Evolutionary conservation across 2,329 filamentous ascomycete genomes (phyloP), one percentile per base, ranked within the genome.

Genomic region (Cytospora schulzeri): DNA sequence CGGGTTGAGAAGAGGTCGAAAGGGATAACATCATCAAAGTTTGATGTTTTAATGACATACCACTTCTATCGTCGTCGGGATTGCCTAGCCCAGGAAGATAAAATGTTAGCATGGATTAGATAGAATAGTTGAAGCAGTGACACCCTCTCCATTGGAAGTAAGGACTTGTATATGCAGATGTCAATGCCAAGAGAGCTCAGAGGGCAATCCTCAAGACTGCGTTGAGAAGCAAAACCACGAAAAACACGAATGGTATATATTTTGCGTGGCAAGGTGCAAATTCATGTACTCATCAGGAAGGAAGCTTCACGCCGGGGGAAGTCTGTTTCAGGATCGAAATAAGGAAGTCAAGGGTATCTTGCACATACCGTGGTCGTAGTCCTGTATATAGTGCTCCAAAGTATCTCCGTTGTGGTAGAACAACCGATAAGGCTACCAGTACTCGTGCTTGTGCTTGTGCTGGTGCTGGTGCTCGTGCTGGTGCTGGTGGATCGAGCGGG

Each of bases 401-500:
- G 59, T 22, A 57, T 61, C 24, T 33, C 51, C 22, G 28, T 26
- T 4, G 64, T 61, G 15, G 45, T 26, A 5, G 19, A n/a, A 22
- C 59, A 62, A 11, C 59, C 59, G 24, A 62, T 54, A n/a, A 52
- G 51, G 38, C 50, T 59, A 14, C 38, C 28, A 22, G 48, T 55
- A n/a, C 48, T 26, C 45, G 35, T 29, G 50, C 24, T 31, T 3
- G 28, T 45, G 24, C n/a, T 35, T 5, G 29, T 11, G 17, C n/a
- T 33, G 15, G 22, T 11, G 11, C 35, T 35, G 19, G 59, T 29
- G 2, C 41, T 33, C 9, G 51, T 41, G 22, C 26, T 12, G 5
- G 54, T 38, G 35, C 53, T 66, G 15, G 60, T 57, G 17, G 59
- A 55, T n/a, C 59, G 59, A 22, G 48, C 53, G 11, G 64, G 64